Conservation (phyloP, 257 asterid species). For the Dorcoceras hygrometricum region DNA sequence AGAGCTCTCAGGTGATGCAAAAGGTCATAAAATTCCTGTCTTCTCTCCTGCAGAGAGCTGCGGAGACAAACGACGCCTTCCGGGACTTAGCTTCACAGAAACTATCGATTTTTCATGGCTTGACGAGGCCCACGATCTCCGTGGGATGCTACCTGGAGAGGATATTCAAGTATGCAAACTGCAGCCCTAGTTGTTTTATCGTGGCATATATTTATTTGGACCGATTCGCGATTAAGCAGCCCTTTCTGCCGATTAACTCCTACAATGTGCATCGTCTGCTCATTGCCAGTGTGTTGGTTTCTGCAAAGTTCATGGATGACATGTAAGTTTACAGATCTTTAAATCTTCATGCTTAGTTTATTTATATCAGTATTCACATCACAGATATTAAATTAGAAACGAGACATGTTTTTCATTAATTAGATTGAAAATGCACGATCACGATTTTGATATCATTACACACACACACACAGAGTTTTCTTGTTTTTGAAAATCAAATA, state of each 20-base stretch:
- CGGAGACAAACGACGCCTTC: conserved; percentile 42
- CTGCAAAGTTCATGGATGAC: conserved; percentile 84
- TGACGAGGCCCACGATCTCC: conserved; percentile 50
- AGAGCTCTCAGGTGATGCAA: conserved; percentile 33
- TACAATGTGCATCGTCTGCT: conserved; percentile 72
- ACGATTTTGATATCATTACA: no score
- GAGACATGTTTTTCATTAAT: not conserved
- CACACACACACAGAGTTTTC: no score
- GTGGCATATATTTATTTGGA: conserved; percentile 73
- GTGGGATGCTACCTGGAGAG: conserved; percentile 53
- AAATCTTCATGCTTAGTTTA: not conserved
- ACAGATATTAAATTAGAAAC: not conserved
- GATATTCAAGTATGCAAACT: conserved; percentile 69
- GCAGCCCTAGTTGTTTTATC: conserved; percentile 61
- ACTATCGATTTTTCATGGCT: conserved; percentile 53
- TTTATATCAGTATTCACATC: not conserved
- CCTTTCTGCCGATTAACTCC: conserved; percentile 49
- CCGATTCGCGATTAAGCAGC: conserved; percentile 56
- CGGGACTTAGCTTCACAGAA: conserved; percentile 20
- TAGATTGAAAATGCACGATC: not conserved
- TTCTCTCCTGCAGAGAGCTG: conserved; percentile 38
- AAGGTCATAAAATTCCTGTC: conserved; percentile 40
- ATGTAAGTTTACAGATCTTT: conserved; percentile 43
- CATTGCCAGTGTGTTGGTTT: conserved; percentile 58
- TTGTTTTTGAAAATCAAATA: no score